Percentiles rank a stretch among this genome's conserved stretches.
Evolutionary conservation across 257 asterid species (phyloP).

Genomic region (Nicotiana paniculata): DNA sequence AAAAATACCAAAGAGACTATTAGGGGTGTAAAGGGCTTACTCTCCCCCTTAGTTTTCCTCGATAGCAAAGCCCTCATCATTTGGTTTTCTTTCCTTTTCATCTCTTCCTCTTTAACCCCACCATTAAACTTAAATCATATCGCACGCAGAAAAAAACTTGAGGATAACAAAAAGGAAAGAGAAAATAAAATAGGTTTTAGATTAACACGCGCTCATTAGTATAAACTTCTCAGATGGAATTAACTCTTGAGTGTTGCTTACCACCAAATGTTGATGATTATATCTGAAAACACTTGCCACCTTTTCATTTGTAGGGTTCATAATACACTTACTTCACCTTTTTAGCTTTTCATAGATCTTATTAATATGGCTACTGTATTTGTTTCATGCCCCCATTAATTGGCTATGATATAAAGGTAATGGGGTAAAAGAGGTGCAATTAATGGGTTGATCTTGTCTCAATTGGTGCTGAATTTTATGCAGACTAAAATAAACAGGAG

Average conservation of each 20-base stretch:
- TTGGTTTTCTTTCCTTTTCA: conserved; percentile 1
- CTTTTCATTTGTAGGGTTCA: conserved; percentile 34
- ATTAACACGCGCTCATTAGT: conserved; percentile 30
- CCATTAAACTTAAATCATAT: not conserved
- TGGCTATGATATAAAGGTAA: conserved; percentile 22
- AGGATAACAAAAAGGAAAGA: not conserved
- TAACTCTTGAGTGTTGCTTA: conserved; percentile 28
- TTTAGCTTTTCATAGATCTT: not conserved
- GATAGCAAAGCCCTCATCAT: conserved; percentile 29
- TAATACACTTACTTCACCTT: conserved; percentile 16
- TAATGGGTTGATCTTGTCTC: conserved; percentile 2
- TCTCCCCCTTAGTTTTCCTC: not conserved
- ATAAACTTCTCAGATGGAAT: conserved; percentile 29
- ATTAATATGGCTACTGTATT: not conserved
- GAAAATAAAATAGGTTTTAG: not conserved
- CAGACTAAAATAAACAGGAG: conserved; percentile 4
- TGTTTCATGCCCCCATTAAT: conserved; percentile 1
- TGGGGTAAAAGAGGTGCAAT: conserved; percentile 7
- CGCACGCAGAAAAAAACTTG: not conserved
- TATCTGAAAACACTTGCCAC: conserved; percentile 51
- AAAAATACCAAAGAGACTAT: not conserved
- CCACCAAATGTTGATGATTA: conserved; percentile 59
- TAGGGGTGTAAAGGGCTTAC: not conserved
- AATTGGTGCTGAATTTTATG: conserved; percentile 43
- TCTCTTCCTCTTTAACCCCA: not conserved